These are phyloP conservation scores for Pneumocystis wakefieldiae DNA, from an alignment of 1,139 yeast genomes.

Conservation along the genomic window DNA sequence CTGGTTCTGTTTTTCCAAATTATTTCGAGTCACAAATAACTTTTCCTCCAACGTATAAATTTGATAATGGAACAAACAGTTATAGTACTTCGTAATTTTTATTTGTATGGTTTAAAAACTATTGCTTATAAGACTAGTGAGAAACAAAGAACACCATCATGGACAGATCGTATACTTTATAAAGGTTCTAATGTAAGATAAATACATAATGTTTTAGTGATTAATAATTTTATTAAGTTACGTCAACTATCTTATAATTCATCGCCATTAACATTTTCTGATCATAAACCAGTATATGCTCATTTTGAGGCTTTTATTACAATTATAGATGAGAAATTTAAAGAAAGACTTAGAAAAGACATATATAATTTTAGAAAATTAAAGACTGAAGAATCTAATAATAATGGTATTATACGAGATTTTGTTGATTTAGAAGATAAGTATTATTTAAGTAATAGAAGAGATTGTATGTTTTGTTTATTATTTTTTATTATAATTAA, in stretches of 20 bases:
- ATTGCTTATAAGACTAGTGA: conserved; percentile 41
- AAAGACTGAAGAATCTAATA: conserved; percentile 17
- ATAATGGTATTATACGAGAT: not conserved
- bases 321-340: conserved; percentile 51
- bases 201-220: not conserved
- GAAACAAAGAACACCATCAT: conserved; percentile 83
- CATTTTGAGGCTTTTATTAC: conserved; percentile 52
- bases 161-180: conserved; percentile 76
- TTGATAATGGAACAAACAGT: conserved; percentile 67
- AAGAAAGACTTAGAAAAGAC: conserved; percentile 41
- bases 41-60: conserved; percentile 86
- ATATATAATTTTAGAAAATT: conserved; percentile 36
- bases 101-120: not conserved
- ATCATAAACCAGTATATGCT: conserved; percentile 87
- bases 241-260: conserved; percentile 53
- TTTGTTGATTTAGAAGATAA: not conserved
- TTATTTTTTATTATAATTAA: not conserved
- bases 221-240: conserved; percentile 19
- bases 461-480: not conserved
- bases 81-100: conserved; percentile 36
- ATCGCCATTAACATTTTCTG: conserved; percentile 56
- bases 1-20: conserved; percentile 75
- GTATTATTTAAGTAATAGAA: not conserved
- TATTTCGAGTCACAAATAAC: conserved; percentile 66
- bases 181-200: conserved; percentile 28